A percentile compares a stretch with the other conserved stretches of the same genome.
Conservation (phyloP, 495 filamentous ascomycete species). For the Stereocaulon alpinum region DNA sequence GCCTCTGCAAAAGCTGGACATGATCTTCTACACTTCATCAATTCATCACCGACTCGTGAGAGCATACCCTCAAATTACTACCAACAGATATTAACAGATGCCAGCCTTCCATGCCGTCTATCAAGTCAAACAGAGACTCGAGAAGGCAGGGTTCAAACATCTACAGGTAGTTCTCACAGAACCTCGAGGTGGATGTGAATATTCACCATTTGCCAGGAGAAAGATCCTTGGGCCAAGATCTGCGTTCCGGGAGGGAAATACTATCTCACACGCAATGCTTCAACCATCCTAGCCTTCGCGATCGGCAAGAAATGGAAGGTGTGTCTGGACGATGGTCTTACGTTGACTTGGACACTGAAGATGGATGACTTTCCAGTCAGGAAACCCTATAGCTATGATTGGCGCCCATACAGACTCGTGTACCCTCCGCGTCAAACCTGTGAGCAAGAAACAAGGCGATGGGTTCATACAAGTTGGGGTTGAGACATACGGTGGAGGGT, state of each 20-base stretch:
- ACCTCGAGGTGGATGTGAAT: too few species aligned
- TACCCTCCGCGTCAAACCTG: constrained; percentile 81
- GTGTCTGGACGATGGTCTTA: neutral
- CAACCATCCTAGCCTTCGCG: constrained; percentile 88
- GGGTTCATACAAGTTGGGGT: constrained; percentile 95
- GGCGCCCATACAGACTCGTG: constrained; percentile 96
- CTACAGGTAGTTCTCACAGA: constrained; percentile 48
- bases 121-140: constrained; percentile 61
- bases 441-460: constrained; percentile 74
- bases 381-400: constrained; percentile 89
- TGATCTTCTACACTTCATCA: constrained; percentile 88
- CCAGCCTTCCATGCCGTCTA: constrained; percentile 90
- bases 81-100: constrained; percentile 2
- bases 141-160: constrained; percentile 71
- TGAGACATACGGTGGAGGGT: constrained; percentile 89
- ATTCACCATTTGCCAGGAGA: constrained; percentile 44
- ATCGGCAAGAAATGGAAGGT: constrained; percentile 85
- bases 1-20: constrained; percentile 53
- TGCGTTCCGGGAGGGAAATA: constrained; percentile 88
- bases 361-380: constrained; percentile 43
- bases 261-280: constrained; percentile 88
- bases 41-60: constrained; percentile 84
- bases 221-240: constrained; percentile 72
- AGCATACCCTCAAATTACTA: neutral
- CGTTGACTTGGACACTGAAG: neutral